Evolutionary conservation across 139 green algal genomes (phyloP).

Genomic region (Coccomyxa sp.): DNA sequence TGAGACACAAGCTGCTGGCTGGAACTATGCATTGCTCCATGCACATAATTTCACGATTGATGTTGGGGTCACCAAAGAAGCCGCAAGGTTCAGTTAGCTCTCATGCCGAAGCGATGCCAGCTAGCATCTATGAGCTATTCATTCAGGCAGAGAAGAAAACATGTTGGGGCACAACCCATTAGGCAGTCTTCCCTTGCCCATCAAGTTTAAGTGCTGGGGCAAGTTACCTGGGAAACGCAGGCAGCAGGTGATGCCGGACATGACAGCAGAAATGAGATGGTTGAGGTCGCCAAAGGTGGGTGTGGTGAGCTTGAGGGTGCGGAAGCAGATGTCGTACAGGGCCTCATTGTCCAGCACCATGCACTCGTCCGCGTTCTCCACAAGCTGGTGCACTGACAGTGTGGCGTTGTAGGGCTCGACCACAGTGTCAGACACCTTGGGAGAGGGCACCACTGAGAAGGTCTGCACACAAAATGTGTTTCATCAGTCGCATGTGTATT

Average conservation of each 20-base stretch:
- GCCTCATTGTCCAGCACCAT: slow-evolving; percentile 96
- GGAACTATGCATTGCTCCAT: not conserved
- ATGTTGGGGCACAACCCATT: too few species aligned
- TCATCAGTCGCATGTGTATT: too few species aligned
- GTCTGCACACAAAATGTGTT: slow-evolving; percentile 12
- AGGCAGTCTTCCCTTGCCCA: too few species aligned
- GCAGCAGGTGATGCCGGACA: slow-evolving; percentile 88
- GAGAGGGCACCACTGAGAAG: slow-evolving; percentile 64
- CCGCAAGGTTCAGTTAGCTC: too few species aligned
- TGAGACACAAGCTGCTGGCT: not conserved
- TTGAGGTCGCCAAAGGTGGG: slow-evolving; percentile 91
- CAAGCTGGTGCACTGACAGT: slow-evolving; percentile 84
- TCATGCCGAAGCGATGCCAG: too few species aligned
- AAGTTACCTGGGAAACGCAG: slow-evolving; percentile 78
- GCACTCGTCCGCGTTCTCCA: slow-evolving; percentile 96
- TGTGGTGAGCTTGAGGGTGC: slow-evolving; percentile 93
- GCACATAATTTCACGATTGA: not conserved
- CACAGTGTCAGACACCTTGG: slow-evolving; percentile 83
- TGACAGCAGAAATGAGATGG: slow-evolving; percentile 94
- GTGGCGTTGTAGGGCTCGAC: slow-evolving; percentile 89
- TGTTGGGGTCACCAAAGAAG: too few species aligned
- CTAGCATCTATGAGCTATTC: too few species aligned
- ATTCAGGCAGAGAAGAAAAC: too few species aligned
- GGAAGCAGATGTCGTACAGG: slow-evolving; percentile 99
- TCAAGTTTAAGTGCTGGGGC: too few species aligned